Conservation (phyloP, 345 rosid species). For the Fremontodendron californicum region DNA sequence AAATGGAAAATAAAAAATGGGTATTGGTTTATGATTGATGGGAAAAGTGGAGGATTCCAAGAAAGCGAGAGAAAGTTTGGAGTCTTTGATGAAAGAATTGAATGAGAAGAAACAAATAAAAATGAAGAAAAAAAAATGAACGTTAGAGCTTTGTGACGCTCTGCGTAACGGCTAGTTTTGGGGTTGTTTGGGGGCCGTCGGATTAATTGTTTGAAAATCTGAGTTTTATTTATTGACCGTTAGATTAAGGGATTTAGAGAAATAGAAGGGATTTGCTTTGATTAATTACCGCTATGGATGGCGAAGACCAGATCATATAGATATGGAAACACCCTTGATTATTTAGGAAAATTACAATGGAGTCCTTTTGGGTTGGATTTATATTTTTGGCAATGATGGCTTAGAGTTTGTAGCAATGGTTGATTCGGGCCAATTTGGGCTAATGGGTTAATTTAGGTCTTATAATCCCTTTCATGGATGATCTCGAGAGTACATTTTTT, state of each 20-base stretch:
- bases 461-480: too few species aligned
- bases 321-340: slow-evolving; percentile 19
- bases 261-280: neutral
- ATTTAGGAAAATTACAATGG: slow-evolving; percentile 5
- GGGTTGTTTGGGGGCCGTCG: slow-evolving; percentile 22
- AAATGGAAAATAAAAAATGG: slow-evolving; percentile 4
- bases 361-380: slow-evolving; percentile 9
- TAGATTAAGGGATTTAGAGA: slow-evolving; percentile 23
- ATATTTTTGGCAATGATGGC: neutral
- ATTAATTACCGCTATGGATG: slow-evolving; percentile 14
- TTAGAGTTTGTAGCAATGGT: neutral
- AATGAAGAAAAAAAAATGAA: slow-evolving; percentile 21
- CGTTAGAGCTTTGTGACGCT: slow-evolving; percentile 52
- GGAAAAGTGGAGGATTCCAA: slow-evolving; percentile 5
- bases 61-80: slow-evolving; percentile 19
- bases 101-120: slow-evolving; percentile 14
- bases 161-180: slow-evolving; percentile 94
- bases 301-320: neutral
- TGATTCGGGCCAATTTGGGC: neutral
- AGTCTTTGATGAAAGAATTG: slow-evolving; percentile 16
- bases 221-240: slow-evolving; percentile 28
- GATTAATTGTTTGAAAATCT: slow-evolving; percentile 30
- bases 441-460: neutral
- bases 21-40: slow-evolving; percentile 15
- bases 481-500: too few species aligned